Base-by-base conservation (phyloP, 2,329 filamentous ascomycete genomes). In the Trichoderma afroharzianum region DNA sequence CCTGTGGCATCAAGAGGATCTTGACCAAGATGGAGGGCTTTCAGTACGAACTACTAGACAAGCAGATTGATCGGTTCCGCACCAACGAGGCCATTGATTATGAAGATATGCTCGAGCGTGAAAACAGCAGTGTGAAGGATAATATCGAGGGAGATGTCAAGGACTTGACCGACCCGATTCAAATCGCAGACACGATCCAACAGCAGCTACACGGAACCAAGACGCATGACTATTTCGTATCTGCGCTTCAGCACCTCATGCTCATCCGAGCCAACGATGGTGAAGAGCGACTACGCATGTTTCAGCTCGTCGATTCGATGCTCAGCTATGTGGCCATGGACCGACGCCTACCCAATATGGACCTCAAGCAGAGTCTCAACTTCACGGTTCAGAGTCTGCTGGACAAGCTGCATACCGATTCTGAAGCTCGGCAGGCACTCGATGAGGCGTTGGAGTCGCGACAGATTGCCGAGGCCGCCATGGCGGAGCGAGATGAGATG, bases 301-400 rank as follows among this genome's bases (percentile, higher is more conserved):
- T 98, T 83, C 96, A 98, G 84, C 89, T 99, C 32, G 95, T 98
- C 32, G 96, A 99, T 82, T 92, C 93, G n/a, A 98, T 98, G 94
- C 90, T 99, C 75, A 97, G 94, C 82, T 98, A 98, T 81, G 95
- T 99, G 74, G 95, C 95, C 77, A 99, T 99, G 95, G 96, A 99
- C 81, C 90, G 96, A 78, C 89, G 96, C 74, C 83, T 98, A 74
- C 96, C 96, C 50, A 95, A 99, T 81, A 95, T 98, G 90, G 96
- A 99, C 80, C 88, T 99, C 72, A 98, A 98, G 84, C 95, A 98
- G 81, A 97, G 94, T 79, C 88, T 99, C 75, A 98, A 97, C 81
- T 98, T 98, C 78, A 98, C 95, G 0, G 96, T 99, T 11, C 96
- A 98, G 83, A 97, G 90, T 81, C 86, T 99, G 76, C 86, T 99